phyloP scores from a whole-genome alignment of 257 asterid genomes.

The Hygrophila difformis region DNA sequence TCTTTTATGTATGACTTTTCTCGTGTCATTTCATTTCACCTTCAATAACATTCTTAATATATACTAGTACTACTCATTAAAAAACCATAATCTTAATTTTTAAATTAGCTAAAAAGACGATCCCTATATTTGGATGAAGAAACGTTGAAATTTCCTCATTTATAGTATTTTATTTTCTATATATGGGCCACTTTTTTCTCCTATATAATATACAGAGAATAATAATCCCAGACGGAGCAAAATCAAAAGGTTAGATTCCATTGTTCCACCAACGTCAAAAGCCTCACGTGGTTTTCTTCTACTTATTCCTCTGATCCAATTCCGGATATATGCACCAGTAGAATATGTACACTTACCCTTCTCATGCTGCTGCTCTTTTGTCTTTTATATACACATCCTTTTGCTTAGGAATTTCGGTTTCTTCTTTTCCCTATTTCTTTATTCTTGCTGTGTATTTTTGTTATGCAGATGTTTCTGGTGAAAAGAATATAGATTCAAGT shows the following conservation, averaged over 20 bases:
- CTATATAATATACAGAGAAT: too few relatives aligned
- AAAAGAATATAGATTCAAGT: too few relatives aligned
- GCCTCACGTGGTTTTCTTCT: conserved; percentile 46
- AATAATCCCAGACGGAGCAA: not conserved
- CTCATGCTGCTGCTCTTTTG: not conserved
- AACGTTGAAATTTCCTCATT: too few relatives aligned
- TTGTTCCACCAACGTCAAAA: conserved; percentile 32
- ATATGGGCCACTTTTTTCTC: not conserved
- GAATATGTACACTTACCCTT: conserved; percentile 11
- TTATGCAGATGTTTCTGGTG: conserved; percentile 10
- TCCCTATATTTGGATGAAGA: too few relatives aligned
- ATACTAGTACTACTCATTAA: too few relatives aligned
- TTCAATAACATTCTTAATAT: too few relatives aligned
- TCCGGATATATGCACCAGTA: conserved; percentile 8
- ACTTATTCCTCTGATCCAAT: conserved; percentile 23
- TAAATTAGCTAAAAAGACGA: too few relatives aligned
- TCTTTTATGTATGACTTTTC: too few relatives aligned
- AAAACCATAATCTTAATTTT: too few relatives aligned
- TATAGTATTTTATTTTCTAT: conserved; percentile 12
- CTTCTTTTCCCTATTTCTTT: not conserved
- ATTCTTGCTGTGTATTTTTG: not conserved
- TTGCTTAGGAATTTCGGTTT: too few relatives aligned
- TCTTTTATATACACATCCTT: too few relatives aligned
- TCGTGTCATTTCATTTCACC: too few relatives aligned
- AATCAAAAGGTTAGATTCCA: conserved; percentile 30